These are phyloP conservation scores for Pythium diclinum DNA, from an alignment of 352 stramenopile genomes.

Conservation along the genomic window DNA sequence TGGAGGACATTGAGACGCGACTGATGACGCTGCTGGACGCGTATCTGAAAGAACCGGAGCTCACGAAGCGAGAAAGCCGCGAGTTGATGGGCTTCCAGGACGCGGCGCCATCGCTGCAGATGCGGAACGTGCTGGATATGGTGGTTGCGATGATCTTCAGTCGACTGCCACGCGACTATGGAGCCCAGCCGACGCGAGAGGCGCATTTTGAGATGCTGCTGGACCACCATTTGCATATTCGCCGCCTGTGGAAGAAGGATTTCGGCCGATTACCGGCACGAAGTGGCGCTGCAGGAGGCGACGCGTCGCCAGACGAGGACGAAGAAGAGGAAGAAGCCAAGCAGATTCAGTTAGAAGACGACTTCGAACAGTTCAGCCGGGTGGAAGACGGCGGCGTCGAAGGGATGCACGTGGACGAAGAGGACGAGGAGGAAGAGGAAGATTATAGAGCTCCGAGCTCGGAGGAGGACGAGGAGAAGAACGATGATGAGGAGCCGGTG, in stretches of 20 bases:
- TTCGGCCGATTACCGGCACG: constrained; percentile 66
- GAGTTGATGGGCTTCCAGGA: constrained; percentile 23
- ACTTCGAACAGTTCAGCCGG: constrained; percentile 12
- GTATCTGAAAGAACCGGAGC: constrained; percentile 56
- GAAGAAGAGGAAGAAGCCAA: constrained; percentile 21
- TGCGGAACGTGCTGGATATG: constrained; percentile 80
- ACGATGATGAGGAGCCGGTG: constrained; percentile 5
- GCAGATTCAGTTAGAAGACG: constrained; percentile 6
- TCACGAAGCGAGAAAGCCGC: constrained; percentile 26
- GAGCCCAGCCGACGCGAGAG: constrained; percentile 47
- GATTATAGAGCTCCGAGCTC: constrained; percentile 9
- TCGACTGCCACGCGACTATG: constrained; percentile 69
- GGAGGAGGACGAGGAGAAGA: constrained; percentile 24
- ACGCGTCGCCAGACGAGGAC: constrained; percentile 10
- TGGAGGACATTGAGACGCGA: constrained; percentile 78
- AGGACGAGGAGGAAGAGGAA: constrained; percentile 3
- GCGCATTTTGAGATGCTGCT: constrained; percentile 73
- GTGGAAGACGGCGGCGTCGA: constrained; percentile 12
- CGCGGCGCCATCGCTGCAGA: constrained; percentile 19
- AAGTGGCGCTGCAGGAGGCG: background rate
- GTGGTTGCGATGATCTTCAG: constrained; percentile 84
- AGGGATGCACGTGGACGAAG: constrained; percentile 11
- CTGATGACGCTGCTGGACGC: constrained; percentile 53
- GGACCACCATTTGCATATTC: constrained; percentile 77
- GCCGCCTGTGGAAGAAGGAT: constrained; percentile 78